Percentiles rank a stretch among this genome's conserved stretches.
Evolutionary conservation across 208 protist genomes (phyloP).

Genomic region (Acanthamoeba triangularis): DNA sequence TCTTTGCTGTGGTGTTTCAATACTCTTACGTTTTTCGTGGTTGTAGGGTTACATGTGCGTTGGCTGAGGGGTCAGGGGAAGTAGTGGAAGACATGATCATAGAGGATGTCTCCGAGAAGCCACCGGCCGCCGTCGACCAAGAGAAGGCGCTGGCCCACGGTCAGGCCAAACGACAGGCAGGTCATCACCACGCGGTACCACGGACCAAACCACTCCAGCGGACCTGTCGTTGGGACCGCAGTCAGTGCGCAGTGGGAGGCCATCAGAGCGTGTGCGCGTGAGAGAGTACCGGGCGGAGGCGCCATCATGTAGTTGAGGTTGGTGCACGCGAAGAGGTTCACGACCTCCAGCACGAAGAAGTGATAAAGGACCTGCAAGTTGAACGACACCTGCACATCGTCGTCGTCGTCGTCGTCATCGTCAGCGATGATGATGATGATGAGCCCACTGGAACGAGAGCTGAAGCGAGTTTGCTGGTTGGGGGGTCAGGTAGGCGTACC

Average conservation of each 20-base stretch:
- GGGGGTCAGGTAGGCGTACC: not conserved
- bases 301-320: slow-evolving; percentile 68
- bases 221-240: not conserved
- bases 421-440: not conserved
- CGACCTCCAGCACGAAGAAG: slow-evolving; percentile 45
- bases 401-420: not conserved
- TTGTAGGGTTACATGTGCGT: too few species aligned
- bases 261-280: too few species aligned
- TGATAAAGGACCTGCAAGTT: slow-evolving; percentile 29
- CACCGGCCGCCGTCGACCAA: not conserved
- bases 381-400: not conserved
- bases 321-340: not conserved
- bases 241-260: not conserved
- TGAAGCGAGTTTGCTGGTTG: not conserved
- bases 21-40: too few species aligned
- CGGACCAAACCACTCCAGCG: slow-evolving; percentile 34
- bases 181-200: slow-evolving; percentile 45
- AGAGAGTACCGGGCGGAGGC: slow-evolving; percentile 7
- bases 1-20: too few species aligned
- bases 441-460: too few species aligned
- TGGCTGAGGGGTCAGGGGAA: not conserved
- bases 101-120: slow-evolving; percentile 16
- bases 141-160: not conserved
- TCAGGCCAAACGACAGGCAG: not conserved
- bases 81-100: not conserved